Evolutionary conservation across 1,139 yeast species (phyloP), one percentile per base, ranked within the genome.

Genomic region (Nakaseomyces glabratus): DNA sequence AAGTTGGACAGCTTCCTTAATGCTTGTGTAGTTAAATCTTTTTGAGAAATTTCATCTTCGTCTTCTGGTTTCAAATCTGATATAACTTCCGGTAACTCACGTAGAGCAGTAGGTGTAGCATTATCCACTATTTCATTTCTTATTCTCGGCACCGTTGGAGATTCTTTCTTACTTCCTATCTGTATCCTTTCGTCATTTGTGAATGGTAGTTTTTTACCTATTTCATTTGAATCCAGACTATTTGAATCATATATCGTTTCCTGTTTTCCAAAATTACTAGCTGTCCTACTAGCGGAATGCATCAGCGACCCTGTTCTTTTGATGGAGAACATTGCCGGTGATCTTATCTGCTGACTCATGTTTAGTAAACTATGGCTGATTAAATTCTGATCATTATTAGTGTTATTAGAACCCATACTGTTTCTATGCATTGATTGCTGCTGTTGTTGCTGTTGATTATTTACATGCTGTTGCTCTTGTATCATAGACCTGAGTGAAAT

Each of bases 401-500:
- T 29, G 12, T 26, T 13, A 21, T 17, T 31, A 10, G 20, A 10
- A 12, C 24, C 32, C 1, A 14, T 13, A 20, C 32, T 20, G 24
- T 28, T 28, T 14, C 24, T 14, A 9, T 28, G 32, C 24, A 19
- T 20, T 19, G 21, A 10, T 19, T 19, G 21, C 9, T 10, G 7
- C 7, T 7, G 7, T 19, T 19, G 9, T 10, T 10, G 21, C 10
- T 19, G 9, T 7, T 10, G 7, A 19, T 19, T 19, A 7, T 19
- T 19, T 10, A n/a, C n/a, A 14, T 26, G 30, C 7, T 24, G 28
- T 12, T 43, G 42, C 29, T 36, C 43, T 25, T 33, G 42, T 33
- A 45, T 34, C 36, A 46, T 35, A 19, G 75, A 69, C 48, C 69
- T 68, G 24, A 74, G 55, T 1, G 81, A 73, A 3, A 76, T 76